These are phyloP conservation scores for Mikania micrantha DNA, from an alignment of 129 eudicot genomes.

Conservation along the genomic window DNA sequence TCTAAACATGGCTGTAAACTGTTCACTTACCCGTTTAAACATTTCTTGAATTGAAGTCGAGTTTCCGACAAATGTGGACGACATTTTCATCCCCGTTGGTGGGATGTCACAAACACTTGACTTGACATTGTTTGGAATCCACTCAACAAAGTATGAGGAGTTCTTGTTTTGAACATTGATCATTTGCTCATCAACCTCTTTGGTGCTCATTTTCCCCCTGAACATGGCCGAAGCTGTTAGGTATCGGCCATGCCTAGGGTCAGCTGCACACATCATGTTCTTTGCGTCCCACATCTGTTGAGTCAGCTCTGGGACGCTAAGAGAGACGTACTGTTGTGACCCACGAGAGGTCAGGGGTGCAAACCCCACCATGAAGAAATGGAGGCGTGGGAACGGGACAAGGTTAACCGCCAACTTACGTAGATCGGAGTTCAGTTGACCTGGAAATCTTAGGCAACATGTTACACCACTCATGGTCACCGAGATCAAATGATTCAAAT, in stretches of 20 bases:
- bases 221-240: constrained; percentile 63
- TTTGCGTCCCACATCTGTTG: constrained; percentile 81
- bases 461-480: constrained; percentile 76
- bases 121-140: constrained; percentile 66
- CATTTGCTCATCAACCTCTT: constrained; percentile 68
- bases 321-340: constrained; percentile 52
- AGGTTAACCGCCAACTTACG: constrained; percentile 66
- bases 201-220: constrained; percentile 64
- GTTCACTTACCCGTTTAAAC: constrained; percentile 66
- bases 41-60: constrained; percentile 59
- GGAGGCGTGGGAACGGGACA: constrained; percentile 66
- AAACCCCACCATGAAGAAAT: constrained; percentile 73
- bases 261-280: constrained; percentile 75
- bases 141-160: constrained; percentile 67
- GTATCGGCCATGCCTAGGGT: constrained; percentile 67
- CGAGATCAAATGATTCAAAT: constrained; percentile 79
- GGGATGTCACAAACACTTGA: constrained; percentile 74
- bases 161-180: constrained; percentile 68
- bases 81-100: constrained; percentile 58
- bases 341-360: constrained; percentile 71
- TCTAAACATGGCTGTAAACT: constrained; percentile 59
- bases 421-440: constrained; percentile 63
- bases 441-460: constrained; percentile 62
- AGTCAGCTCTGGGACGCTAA: constrained; percentile 60
- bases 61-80: constrained; percentile 63